Conservation (phyloP, 2,329 filamentous ascomycete genomes). For the Neopestalotiopsis sp. region DNA sequence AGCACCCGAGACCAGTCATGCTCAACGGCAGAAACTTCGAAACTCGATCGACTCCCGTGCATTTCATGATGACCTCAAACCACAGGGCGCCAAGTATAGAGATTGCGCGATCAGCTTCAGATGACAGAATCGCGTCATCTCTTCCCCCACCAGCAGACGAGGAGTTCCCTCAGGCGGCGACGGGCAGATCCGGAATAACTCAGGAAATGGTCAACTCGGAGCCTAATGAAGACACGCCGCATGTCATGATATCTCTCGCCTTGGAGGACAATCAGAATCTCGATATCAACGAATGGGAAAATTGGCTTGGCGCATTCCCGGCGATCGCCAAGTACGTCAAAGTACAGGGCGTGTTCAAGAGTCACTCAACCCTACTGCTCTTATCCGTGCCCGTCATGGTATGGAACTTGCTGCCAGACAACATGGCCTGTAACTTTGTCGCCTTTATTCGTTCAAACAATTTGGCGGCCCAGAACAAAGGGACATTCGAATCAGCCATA, state of each 20-base stretch:
- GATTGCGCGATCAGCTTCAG: constrained; percentile 46
- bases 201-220: constrained; percentile 41
- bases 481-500: constrained; percentile 15
- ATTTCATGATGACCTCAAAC: constrained; percentile 68
- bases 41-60: constrained; percentile 62
- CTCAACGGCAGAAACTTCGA: constrained; percentile 64
- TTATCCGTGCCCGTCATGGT: constrained; percentile 64
- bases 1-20: constrained; percentile 62
- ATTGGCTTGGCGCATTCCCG: constrained; percentile 61
- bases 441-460: constrained; percentile 66
- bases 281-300: constrained; percentile 63
- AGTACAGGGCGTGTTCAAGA: constrained; percentile 66
- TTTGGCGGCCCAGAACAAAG: constrained; percentile 42
- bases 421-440: constrained; percentile 61
- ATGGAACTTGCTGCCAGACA: constrained; percentile 64
- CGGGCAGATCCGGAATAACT: constrained; percentile 32
- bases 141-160: constrained; percentile 36
- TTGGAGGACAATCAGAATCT: constrained; percentile 62
- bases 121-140: constrained; percentile 40
- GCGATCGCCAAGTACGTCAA: constrained; percentile 64
- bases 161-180: constrained; percentile 27
- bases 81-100: constrained; percentile 64
- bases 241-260: constrained; percentile 65
- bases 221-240: constrained; percentile 60
- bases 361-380: constrained; percentile 62